These are phyloP conservation scores for Globisporangium orthogonon DNA, from an alignment of 352 stramenopile genomes.

Conservation along the genomic window DNA sequence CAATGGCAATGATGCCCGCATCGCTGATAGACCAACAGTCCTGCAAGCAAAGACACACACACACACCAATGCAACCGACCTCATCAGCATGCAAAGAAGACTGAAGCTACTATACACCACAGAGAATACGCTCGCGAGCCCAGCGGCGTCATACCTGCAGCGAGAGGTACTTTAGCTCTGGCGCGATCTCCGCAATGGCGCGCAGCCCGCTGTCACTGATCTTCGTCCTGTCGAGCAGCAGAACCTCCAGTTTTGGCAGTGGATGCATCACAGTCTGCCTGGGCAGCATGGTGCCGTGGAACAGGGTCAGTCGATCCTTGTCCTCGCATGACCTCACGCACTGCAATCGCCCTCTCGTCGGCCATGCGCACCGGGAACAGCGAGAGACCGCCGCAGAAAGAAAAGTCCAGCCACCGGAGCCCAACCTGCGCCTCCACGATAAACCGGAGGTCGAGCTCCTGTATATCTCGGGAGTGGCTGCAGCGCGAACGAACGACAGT, in stretches of 20 bases:
- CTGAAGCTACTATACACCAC: not conserved
- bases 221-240: conserved; percentile 56
- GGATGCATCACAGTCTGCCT: conserved; percentile 17
- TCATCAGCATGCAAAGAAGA: not conserved
- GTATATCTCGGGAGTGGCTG: conserved; percentile 28
- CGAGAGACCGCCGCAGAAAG: conserved; percentile 35
- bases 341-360: not conserved
- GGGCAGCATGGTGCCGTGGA: not conserved
- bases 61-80: not conserved
- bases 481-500: not conserved
- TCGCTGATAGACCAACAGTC: conserved; percentile 52
- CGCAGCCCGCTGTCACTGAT: conserved; percentile 39
- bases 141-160: conserved; percentile 31
- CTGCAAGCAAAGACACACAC: conserved; percentile 9
- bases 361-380: conserved; percentile 31
- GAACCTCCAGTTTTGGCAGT: conserved; percentile 38
- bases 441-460: conserved; percentile 22
- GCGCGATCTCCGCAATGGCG: conserved; percentile 23
- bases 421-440: conserved; percentile 23
- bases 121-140: not conserved
- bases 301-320: not conserved
- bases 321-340: too few relatives aligned
- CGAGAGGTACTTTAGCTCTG: conserved; percentile 52
- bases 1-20: conserved; percentile 31
- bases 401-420: conserved; percentile 45